These are phyloP conservation scores for Hypholoma fasciculare DNA, from an alignment of 768 basidiomycete genomes.

Conservation along the genomic window DNA sequence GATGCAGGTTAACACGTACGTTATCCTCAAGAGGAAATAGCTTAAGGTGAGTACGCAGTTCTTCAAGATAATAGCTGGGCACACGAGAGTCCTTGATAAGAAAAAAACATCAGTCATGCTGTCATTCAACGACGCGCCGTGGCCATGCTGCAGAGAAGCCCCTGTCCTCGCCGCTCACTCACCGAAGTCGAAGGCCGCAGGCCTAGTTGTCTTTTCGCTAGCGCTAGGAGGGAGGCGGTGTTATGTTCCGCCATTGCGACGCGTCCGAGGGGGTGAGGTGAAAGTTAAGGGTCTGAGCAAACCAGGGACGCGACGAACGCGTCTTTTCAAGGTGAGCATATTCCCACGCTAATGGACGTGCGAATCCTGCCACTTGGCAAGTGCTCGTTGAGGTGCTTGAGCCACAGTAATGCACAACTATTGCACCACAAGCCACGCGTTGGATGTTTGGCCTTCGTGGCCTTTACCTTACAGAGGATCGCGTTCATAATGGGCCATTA, in stretches of 20 bases:
- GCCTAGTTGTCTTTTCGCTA: background rate
- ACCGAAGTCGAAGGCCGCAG: background rate
- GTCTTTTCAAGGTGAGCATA: background rate
- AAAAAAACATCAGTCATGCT: constrained; percentile 10
- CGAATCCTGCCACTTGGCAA: background rate
- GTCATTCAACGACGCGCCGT: background rate
- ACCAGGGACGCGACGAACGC: background rate
- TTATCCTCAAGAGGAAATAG: constrained; percentile 33
- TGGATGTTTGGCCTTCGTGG: too few relatives aligned
- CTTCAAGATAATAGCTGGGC: constrained; percentile 34
- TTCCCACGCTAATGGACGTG: background rate
- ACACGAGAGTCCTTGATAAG: constrained; percentile 20
- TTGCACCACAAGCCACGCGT: too few relatives aligned
- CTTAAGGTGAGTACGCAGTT: constrained; percentile 30
- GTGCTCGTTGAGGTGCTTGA: too few relatives aligned
- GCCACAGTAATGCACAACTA: too few relatives aligned
- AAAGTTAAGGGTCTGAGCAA: background rate
- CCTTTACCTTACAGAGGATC: too few relatives aligned
- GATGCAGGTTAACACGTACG: constrained; percentile 20
- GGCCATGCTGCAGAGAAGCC: background rate
- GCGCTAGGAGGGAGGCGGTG: background rate
- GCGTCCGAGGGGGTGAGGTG: background rate
- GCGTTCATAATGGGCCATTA: too few relatives aligned
- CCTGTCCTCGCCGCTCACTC: background rate
- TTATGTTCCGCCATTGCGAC: background rate